phyloP scores from a whole-genome alignment of 768 basidiomycete species.

The Boletus vinaceobasis region DNA sequence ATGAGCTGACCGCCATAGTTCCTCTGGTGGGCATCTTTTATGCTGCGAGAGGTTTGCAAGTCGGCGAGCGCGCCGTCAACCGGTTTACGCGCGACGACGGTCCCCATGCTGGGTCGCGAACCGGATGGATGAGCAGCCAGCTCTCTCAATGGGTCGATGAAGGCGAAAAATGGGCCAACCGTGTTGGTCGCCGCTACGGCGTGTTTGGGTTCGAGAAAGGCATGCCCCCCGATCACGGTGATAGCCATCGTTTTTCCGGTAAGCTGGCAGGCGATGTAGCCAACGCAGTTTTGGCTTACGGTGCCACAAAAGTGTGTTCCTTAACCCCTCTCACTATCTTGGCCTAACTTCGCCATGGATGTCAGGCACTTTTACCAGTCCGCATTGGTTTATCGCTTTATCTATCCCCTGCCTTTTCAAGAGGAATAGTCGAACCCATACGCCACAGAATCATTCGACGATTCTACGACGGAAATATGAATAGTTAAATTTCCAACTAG shows the following conservation, averaged over 20 bases:
- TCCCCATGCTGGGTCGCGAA: constrained; percentile 11
- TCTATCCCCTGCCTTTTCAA: constrained; percentile 68
- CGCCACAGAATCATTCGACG: constrained; percentile 28
- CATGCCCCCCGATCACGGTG: constrained; percentile 1
- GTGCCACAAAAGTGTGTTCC: constrained; percentile 63
- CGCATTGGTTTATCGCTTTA: constrained; percentile 72
- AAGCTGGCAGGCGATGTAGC: constrained; percentile 72
- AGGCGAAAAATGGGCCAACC: constrained; percentile 66
- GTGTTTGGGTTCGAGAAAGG: constrained; percentile 73
- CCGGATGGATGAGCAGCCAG: constrained; percentile 42
- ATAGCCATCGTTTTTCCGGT: constrained; percentile 23
- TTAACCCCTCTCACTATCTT: neutral
- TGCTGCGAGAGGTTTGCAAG: constrained; percentile 57
- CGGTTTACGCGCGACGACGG: constrained; percentile 27
- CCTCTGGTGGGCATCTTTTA: constrained; percentile 77
- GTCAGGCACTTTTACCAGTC: constrained; percentile 68
- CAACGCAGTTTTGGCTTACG: constrained; percentile 81
- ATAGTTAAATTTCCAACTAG: constrained; percentile 6
- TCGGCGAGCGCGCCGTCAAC: constrained; percentile 64
- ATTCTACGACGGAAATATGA: constrained; percentile 12
- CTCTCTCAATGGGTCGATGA: constrained; percentile 68
- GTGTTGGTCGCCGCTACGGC: constrained; percentile 75
- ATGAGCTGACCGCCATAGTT: constrained; percentile 79
- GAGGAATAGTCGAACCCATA: constrained; percentile 62
- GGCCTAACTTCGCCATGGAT: neutral